Evolutionary conservation across 2,329 filamentous ascomycete species (phyloP), one percentile per base, ranked within the genome.

Genomic region (Tolypocladium album): DNA sequence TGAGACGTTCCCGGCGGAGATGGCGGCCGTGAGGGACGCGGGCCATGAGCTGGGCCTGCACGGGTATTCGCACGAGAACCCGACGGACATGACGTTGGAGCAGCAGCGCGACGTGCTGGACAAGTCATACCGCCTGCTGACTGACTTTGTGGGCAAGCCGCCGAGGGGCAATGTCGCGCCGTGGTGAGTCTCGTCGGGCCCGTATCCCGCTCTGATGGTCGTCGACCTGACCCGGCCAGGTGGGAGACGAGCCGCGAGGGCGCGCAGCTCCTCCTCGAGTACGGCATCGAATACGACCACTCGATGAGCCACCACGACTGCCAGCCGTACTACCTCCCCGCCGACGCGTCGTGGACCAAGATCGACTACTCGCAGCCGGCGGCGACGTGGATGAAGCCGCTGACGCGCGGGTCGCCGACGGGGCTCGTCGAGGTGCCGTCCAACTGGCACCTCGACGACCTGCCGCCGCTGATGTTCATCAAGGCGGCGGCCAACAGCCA

Each of bases 51-150:
- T 79, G 17, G 77, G 81, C 15, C 77, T 83, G n/a, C 88, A 91
- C 63, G 88, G 87, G 5, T 91, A 91, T 72, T 85, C 81, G 0
- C 88, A 91, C 67, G 88, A 91, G 69, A 90, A 91, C 66, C 87
- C 88, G 0, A 78, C 78, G 0, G 82, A 86, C 60, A 89, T 91
- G 87, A 88, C 80, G 0, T 70, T 88, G 1, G 88, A 91, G 68
- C 89, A 92, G 73, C 88, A 92, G 70, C 81, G 81, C 17, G 87
- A 89, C 60, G 86, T 92, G 20, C 79, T 93, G 7, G 85, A 88
- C 67, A 89, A 89, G 72, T 90, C 87, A 22, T 90, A 86, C 69
- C 80, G 81, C 27, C 79, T 91, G 71, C 79, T 91, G 40, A 89
- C 84, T 0, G 83, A 87, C 0, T 88, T 92, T 45, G 68, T 67